A percentile compares a stretch with the other conserved stretches of the same genome.
Evolutionary conservation across 2,329 filamentous ascomycete genomes (phyloP).

Genomic region (Septoria petroselini): DNA sequence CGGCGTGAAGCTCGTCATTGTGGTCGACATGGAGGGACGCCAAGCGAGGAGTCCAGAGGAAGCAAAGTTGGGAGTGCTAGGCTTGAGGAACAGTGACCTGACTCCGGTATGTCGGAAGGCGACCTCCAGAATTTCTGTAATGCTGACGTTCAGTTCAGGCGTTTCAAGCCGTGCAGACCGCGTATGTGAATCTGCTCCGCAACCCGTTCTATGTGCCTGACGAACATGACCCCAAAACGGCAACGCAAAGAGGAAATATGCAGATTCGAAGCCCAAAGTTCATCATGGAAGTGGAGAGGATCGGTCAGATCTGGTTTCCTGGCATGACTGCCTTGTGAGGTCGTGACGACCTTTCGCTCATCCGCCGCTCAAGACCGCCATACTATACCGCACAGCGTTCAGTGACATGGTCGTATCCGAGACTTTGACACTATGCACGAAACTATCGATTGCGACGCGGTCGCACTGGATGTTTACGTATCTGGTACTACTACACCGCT

Average conservation of each 20-base stretch:
- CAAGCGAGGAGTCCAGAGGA: conserved; percentile 42
- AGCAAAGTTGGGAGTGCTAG: conserved; percentile 51
- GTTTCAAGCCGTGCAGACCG: conserved; percentile 87
- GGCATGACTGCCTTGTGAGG: conserved; percentile 44
- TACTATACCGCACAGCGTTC: too few relatives aligned
- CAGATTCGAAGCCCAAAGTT: conserved; percentile 82
- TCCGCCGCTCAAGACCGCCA: too few relatives aligned
- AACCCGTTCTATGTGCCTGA: conserved; percentile 95
- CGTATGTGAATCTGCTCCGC: conserved; percentile 82
- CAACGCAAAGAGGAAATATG: conserved; percentile 47
- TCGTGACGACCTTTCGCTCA: too few relatives aligned
- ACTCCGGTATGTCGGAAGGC: conserved; percentile 61
- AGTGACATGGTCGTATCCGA: too few relatives aligned
- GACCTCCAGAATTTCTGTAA: too few relatives aligned
- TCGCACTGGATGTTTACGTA: too few relatives aligned
- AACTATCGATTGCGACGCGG: too few relatives aligned
- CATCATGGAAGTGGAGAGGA: conserved; percentile 74
- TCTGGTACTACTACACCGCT: too few relatives aligned
- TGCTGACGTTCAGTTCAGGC: conserved; percentile 50
- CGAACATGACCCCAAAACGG: conserved; percentile 65
- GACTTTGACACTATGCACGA: too few relatives aligned
- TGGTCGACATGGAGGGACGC: conserved; percentile 85
- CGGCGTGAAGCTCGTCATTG: conserved; percentile 81
- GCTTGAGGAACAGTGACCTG: conserved; percentile 79
- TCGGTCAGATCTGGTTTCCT: conserved; percentile 81